Conservation (phyloP, 179 eudicot species). For the Sideroxylon spinosum region DNA sequence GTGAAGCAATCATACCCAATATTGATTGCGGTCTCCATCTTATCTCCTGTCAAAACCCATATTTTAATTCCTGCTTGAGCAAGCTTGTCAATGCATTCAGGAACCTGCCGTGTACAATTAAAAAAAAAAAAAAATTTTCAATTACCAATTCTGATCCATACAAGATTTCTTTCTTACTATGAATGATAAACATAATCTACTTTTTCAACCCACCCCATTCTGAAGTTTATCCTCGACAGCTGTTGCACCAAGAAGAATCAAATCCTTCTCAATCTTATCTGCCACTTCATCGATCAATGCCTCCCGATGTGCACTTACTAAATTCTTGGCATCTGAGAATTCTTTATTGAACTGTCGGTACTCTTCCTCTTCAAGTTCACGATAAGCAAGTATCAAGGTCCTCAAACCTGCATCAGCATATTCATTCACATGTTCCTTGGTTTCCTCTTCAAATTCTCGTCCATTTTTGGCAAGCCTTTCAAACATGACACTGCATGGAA, state of each 20-base stretch:
- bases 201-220: constrained; percentile 37
- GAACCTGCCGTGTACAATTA: constrained; percentile 18
- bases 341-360: constrained; percentile 34
- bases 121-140: not conserved
- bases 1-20: constrained; percentile 21
- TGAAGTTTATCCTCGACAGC: constrained; percentile 64
- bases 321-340: constrained; percentile 35
- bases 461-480: constrained; percentile 44
- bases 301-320: constrained; percentile 39
- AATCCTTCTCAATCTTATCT: constrained; percentile 38
- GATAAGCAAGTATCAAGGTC: constrained; percentile 47
- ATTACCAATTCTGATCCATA: not conserved
- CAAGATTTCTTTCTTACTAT: not conserved
- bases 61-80: constrained; percentile 36
- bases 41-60: constrained; percentile 39
- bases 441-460: constrained; percentile 39
- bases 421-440: constrained; percentile 40
- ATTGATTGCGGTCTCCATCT: constrained; percentile 38
- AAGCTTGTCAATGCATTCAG: constrained; percentile 34
- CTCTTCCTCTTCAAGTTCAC: constrained; percentile 39
- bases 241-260: constrained; percentile 54
- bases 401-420: constrained; percentile 55
- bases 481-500: constrained; percentile 44
- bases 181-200: not conserved
- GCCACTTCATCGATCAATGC: constrained; percentile 40